phyloP scores from a whole-genome alignment of 2,329 filamentous ascomycete species.

The Penicillium sp. region DNA sequence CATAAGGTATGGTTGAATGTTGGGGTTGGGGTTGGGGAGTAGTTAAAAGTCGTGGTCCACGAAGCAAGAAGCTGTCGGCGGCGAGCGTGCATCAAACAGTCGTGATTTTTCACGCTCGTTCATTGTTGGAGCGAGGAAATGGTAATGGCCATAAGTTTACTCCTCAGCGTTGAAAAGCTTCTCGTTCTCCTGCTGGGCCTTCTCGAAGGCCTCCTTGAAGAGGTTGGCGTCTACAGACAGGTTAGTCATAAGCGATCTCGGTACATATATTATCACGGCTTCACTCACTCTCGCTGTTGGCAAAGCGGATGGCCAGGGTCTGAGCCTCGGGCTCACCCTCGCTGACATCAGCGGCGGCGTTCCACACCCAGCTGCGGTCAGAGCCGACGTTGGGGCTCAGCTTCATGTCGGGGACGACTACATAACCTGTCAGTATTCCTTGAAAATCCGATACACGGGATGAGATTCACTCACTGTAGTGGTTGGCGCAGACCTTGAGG shows the following conservation, averaged over 20 bases:
- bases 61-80: slow-evolving; percentile 12
- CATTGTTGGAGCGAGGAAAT: slow-evolving; percentile 1
- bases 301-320: slow-evolving; percentile 95
- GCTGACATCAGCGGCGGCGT: slow-evolving; percentile 93
- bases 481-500: slow-evolving; percentile 99
- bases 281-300: slow-evolving; percentile 89
- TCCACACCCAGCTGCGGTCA: slow-evolving; percentile 99
- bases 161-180: slow-evolving; percentile 66
- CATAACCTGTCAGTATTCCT: slow-evolving; percentile 5
- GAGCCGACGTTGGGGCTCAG: slow-evolving; percentile 96
- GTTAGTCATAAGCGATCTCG: slow-evolving; percentile 16
- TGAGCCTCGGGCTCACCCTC: slow-evolving; percentile 96
- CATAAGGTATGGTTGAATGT: slow-evolving; percentile 4
- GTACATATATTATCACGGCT: not conserved
- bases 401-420: slow-evolving; percentile 98
- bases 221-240: slow-evolving; percentile 75
- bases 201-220: slow-evolving; percentile 97
- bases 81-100: slow-evolving; percentile 8
- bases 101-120: slow-evolving; percentile 3
- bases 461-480: slow-evolving; percentile 74
- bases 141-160: slow-evolving; percentile 20
- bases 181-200: slow-evolving; percentile 96
- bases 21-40: slow-evolving; percentile 8
- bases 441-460: not conserved
- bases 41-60: slow-evolving; percentile 12